Conservation (phyloP, 2,329 filamentous ascomycete genomes). For the Ceratocystis alfenasii region DNA sequence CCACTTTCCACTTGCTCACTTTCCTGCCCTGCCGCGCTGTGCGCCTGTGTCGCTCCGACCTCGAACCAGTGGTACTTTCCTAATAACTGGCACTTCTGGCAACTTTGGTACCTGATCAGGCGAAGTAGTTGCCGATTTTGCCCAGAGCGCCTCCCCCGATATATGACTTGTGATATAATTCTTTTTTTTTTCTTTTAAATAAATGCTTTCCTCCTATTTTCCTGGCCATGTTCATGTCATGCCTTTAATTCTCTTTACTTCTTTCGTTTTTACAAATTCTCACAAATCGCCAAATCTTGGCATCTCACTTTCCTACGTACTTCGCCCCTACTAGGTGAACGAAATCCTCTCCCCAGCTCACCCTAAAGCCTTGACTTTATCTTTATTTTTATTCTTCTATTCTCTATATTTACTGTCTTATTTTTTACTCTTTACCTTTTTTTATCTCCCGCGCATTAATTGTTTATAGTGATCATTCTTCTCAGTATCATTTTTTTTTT, state of each 20-base stretch:
- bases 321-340: no score
- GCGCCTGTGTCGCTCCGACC: background rate
- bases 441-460: background rate
- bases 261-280: background rate
- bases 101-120: conserved; percentile 6
- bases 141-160: background rate
- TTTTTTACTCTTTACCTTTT: background rate
- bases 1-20: background rate
- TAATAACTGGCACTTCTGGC: background rate
- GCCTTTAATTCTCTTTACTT: background rate
- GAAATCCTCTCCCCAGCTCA: background rate
- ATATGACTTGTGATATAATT: background rate
- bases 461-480: background rate
- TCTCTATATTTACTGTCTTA: background rate
- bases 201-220: background rate
- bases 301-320: background rate
- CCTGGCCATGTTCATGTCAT: background rate
- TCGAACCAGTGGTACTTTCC: background rate
- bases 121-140: background rate
- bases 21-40: background rate
- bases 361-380: background rate
- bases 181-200: background rate
- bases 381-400: background rate
- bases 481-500: background rate
- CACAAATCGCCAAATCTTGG: background rate